A percentile compares a stretch with the other conserved stretches of the same genome.
These are phyloP conservation scores for Hypoxylon sp. DNA, from an alignment of 2,329 filamentous ascomycete species.

Conservation along the genomic window DNA sequence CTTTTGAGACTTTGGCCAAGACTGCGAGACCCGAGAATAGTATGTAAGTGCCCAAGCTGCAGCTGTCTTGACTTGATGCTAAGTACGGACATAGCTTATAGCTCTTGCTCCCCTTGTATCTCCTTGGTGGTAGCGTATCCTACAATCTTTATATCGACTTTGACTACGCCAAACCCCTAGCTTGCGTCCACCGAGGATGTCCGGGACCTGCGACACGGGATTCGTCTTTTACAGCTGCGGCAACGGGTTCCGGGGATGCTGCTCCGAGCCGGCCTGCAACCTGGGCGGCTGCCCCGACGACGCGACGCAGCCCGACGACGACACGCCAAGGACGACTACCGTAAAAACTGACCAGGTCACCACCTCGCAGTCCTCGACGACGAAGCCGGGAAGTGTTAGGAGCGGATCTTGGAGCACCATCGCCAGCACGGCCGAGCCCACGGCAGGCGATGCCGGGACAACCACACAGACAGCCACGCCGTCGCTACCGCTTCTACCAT, in stretches of 20 bases:
- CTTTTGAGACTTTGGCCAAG: not conserved
- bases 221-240: slow-evolving; percentile 50
- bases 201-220: slow-evolving; percentile 23
- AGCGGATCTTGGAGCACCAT: not conserved
- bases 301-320: not conserved
- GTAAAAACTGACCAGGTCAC: not conserved
- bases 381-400: too few relatives aligned
- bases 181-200: not conserved
- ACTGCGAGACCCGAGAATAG: not conserved
- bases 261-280: slow-evolving; percentile 53
- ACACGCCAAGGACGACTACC: not conserved
- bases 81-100: not conserved
- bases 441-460: not conserved
- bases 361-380: not conserved
- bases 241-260: slow-evolving; percentile 55
- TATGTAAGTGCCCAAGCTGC: not conserved
- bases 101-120: not conserved
- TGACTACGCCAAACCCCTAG: too few relatives aligned
- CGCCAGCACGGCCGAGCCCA: not conserved
- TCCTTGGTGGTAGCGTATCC: not conserved
- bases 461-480: not conserved
- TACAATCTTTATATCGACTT: too few relatives aligned
- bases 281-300: slow-evolving; percentile 39
- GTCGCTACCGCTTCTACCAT: not conserved
- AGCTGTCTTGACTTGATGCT: not conserved